Base-by-base conservation (phyloP, 1,139 yeast genomes). In the Pichia sp. region DNA sequence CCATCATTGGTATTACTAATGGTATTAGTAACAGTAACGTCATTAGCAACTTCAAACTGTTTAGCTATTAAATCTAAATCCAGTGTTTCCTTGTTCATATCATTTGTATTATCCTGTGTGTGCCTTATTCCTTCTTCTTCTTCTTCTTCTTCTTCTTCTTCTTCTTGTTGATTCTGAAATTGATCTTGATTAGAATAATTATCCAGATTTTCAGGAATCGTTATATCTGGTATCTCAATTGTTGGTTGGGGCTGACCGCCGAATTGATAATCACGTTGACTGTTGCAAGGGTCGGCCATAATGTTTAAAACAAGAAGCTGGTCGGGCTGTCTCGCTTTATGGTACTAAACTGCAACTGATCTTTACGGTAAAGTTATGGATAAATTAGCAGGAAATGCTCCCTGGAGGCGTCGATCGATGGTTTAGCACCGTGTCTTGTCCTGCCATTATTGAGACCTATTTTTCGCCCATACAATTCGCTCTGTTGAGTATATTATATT, bases 211-310 rank as follows among this genome's bases (percentile, higher is more conserved):
- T 42, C 42, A 11, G 42, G 40, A 11, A 24, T 33, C 7, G 44
- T 14, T 13, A 45, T 26, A 15, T 46, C 45, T 9, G 50, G 48
- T 8, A 46, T 43, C 30, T 46, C 47, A 11, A 46, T 46, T 10
- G 37, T 34, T 20, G 28, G 24, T 3, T 33, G 37, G 5, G 15
- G n/a, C 9, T 35, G 28, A 6, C 8, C 14, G 10, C 4, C 33
- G n/a, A 5, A 22, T 27, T 15, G 38, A 10, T 14, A 7, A 21
- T 15, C 11, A 4, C 7, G 6, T n/a, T n/a, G 13, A 9, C 10
- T 15, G 15, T 13, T 16, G 15, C 20, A 15, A n/a, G 20, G 18
- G 16, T 19, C 22, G 32, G 16, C 15, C 13, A 18, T 19, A 19
- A 18, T 19, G 10, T 30, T 14, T 5, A 19, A 30, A 2, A 13